Conservation (phyloP, 805 yeast species). For the Candida odintsovae region DNA sequence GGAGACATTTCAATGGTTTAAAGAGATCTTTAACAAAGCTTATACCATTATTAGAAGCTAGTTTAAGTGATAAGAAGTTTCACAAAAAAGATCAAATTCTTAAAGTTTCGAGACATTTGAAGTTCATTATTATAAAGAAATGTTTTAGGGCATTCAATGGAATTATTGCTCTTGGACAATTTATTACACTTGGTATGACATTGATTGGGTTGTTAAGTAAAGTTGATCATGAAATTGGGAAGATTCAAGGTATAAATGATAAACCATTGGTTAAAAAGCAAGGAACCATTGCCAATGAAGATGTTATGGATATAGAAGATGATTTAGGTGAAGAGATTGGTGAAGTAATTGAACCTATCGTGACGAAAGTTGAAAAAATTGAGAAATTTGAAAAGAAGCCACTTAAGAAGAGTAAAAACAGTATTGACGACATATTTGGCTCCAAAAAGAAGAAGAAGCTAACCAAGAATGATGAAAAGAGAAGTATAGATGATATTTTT, state of each 20-base stretch:
- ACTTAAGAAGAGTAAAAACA: not conserved
- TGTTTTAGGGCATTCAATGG: conserved; percentile 61
- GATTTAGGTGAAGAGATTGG: conserved; percentile 27
- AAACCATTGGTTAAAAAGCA: not conserved
- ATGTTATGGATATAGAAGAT: conserved; percentile 3
- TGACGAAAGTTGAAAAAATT: not conserved
- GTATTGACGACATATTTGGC: not conserved
- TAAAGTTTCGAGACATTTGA: conserved; percentile 23
- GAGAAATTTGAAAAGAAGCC: not conserved
- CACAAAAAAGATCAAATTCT: not conserved
- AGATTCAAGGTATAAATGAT: conserved; percentile 11
- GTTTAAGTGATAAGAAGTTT: not conserved
- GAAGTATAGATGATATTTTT: conserved; percentile 6
- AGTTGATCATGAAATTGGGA: conserved; percentile 25
- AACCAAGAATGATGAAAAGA: conserved; percentile 2
- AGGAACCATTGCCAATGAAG: not conserved
- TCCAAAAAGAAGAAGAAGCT: conserved; percentile 11
- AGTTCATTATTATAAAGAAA: conserved; percentile 33
- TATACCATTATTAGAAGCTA: conserved; percentile 20
- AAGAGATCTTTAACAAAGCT: conserved; percentile 49
- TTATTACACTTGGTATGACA: conserved; percentile 65
- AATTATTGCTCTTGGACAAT: conserved; percentile 71
- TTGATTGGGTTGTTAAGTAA: conserved; percentile 52
- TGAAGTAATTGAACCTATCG: conserved; percentile 6
- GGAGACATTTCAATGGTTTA: conserved; percentile 59